These are phyloP conservation scores for Tephrocybe sp. DNA, from an alignment of 768 basidiomycete species.

Conservation along the genomic window DNA sequence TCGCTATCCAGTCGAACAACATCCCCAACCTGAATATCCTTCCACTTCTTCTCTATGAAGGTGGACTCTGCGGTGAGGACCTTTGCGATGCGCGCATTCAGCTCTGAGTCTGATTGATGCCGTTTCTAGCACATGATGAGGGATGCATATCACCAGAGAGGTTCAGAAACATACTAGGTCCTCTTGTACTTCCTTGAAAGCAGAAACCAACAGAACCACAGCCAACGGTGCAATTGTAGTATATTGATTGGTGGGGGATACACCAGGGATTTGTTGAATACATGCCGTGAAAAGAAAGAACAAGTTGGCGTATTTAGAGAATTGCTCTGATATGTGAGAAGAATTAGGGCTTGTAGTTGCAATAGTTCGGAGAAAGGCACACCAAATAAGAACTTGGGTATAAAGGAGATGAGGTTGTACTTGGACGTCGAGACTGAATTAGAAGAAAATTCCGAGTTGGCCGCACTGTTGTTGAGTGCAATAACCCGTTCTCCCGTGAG, in stretches of 20 bases:
- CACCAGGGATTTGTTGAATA: constrained; percentile 97
- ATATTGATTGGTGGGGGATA: constrained; percentile 93
- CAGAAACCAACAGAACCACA: constrained; percentile 87
- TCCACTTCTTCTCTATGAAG: constrained; percentile 82
- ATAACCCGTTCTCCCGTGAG: constrained; percentile 75
- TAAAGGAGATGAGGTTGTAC: constrained; percentile 83
- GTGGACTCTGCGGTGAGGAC: constrained; percentile 61
- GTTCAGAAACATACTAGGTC: constrained; percentile 64
- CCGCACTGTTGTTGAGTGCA: constrained; percentile 70
- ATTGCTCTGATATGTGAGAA: constrained; percentile 67
- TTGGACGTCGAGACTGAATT: constrained; percentile 95
- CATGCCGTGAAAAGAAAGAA: constrained; percentile 98
- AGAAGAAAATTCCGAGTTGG: constrained; percentile 64
- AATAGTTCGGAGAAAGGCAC: constrained; percentile 23
- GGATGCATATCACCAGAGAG: constrained; percentile 1
- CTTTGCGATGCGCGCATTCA: constrained; percentile 81
- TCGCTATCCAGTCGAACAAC: constrained; percentile 87
- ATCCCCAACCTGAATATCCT: constrained; percentile 87
- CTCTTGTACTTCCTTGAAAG: constrained; percentile 94
- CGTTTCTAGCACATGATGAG: constrained; percentile 66
- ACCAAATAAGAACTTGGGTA: constrained; percentile 94
- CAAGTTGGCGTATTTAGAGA: constrained; percentile 96
- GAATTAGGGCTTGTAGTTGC: background rate
- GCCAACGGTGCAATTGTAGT: constrained; percentile 93
- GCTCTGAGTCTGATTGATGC: constrained; percentile 89